Evolutionary conservation across 2,329 filamentous ascomycete species (phyloP), one percentile per base, ranked within the genome.

Genomic region (Neonectria ditissima): DNA sequence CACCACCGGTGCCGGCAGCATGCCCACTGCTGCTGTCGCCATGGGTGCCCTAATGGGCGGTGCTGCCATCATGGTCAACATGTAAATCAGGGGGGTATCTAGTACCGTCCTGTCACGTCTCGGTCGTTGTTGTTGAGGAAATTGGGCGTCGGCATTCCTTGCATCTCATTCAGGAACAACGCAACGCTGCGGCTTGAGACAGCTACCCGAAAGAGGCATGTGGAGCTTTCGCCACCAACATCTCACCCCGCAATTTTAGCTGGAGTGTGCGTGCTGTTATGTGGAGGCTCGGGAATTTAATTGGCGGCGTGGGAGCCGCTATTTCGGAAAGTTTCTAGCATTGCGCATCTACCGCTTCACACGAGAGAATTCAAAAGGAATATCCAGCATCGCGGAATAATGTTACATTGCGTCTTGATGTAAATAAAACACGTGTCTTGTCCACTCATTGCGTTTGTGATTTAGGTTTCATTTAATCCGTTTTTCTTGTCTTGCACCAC

Each of bases 11-110:
- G 77, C 77, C 7, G 76, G 73, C 51, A 73, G 78, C 48, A 70
- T 73, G 59, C 78, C 77, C 65, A 83, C 81, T 16, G 83, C 76
- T 28, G 81, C 78, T 28, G 68, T 84, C 44, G 82, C 79, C 20
- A 73, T 85, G 50, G 82, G 82, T 32, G 82, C 82, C 24, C 75
- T 85, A 62, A 74, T 84, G 52, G 83, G 82, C 24, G 83, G 82
- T 69, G 81, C 80, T 3, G 83, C 81, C 54, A 61, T 83, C 54
- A 66, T 83, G 51, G 78, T 74, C 70, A 83, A 83, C 76, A 60
- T 84, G 70, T 84, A 82, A 78, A 69, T 4, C 24, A n/a, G 47
- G 14, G 24, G 41, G 16, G 14, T 32, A 28, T 44, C 7, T n/a
- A 41, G 11, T 8, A 6, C 7, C 9, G 5, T 11, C n/a, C 37